Percentiles rank a stretch among this genome's conserved stretches.
phyloP scores from a whole-genome alignment of 2,329 filamentous ascomycete genomes.

The Ophiostoma himal-ulmi region DNA sequence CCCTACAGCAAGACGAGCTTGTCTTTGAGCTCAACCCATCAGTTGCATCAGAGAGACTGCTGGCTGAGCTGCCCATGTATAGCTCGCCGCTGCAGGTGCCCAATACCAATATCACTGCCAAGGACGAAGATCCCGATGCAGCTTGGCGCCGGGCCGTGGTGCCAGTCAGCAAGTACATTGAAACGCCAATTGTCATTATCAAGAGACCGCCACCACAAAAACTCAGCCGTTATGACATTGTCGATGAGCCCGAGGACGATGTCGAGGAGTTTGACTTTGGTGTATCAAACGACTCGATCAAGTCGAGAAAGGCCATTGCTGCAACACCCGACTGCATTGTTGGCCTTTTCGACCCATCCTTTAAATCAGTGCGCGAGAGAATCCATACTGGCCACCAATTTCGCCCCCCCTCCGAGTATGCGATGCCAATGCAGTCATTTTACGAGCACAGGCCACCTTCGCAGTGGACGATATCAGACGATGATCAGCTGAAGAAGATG shows the following conservation, averaged over 20 bases:
- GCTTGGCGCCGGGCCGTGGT: slow-evolving; percentile 71
- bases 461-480: slow-evolving; percentile 85
- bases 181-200: slow-evolving; percentile 69
- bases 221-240: slow-evolving; percentile 76
- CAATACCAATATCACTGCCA: slow-evolving; percentile 50
- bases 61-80: slow-evolving; percentile 78
- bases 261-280: slow-evolving; percentile 36
- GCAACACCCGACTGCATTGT: slow-evolving; percentile 39
- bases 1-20: slow-evolving; percentile 73
- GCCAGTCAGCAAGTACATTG: slow-evolving; percentile 80
- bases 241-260: slow-evolving; percentile 52
- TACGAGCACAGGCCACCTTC: slow-evolving; percentile 83
- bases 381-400: slow-evolving; percentile 90
- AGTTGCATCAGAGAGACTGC: slow-evolving; percentile 65
- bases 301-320: not conserved
- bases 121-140: slow-evolving; percentile 61
- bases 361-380: slow-evolving; percentile 82
- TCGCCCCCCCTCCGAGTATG: slow-evolving; percentile 81
- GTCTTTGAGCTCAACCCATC: slow-evolving; percentile 72
- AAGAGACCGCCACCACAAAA: slow-evolving; percentile 63
- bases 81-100: slow-evolving; percentile 57
- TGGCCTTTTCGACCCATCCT: slow-evolving; percentile 82
- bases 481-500: slow-evolving; percentile 77
- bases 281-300: slow-evolving; percentile 1
- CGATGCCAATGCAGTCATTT: slow-evolving; percentile 84